Evolutionary conservation across 306 rosid genomes (phyloP), one percentile per base, ranked within the genome.

Genomic region (Cicer chorassanicum): DNA sequence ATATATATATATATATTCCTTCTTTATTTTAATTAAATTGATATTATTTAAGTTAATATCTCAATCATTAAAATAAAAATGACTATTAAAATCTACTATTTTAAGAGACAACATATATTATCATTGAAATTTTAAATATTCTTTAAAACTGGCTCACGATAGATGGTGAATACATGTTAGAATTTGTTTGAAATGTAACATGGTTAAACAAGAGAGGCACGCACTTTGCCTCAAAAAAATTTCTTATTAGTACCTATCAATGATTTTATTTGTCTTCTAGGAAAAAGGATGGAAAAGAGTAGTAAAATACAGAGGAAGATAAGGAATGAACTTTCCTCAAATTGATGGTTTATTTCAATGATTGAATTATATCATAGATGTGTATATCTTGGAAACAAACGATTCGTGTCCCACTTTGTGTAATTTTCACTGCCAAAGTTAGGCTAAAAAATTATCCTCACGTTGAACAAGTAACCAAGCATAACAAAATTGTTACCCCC

Each of bases 301-400:
- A 21, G 24, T n/a, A 34, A 48, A 19, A 12, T 45, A 6, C 2
- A 67, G 12, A 15, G 43, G 50, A 65, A 10, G 53, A 53, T 19
- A 10, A 19, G 40, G 49, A 34, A 44, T 72, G 61, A 45, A 65
- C 7, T 66, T 73, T 55, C 11, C 15, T 29, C 9, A 72, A 72
- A 65, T 29, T 45, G 73, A 0, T 13, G 44, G 78, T 56, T 59
- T 6, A 19, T 48, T 5, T 49, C 45, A 60, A 42, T 42, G 76
- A 70, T 9, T 50, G 60, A 63, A 41, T 38, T 39, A 10, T 40
- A 8, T 71, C 19, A 43, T 46, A 21, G 21, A 6, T 72, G n/a
- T 34, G 18, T 7, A 61, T 78, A 14, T 49, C 1, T n/a, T 63
- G 82, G 62, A 72, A 72, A 72, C 74, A 72, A 79, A 79, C 4